Percentiles rank a stretch among this genome's conserved stretches.
Conservation (phyloP, 163 green algal genomes). For the Scenedesmus sp. region DNA sequence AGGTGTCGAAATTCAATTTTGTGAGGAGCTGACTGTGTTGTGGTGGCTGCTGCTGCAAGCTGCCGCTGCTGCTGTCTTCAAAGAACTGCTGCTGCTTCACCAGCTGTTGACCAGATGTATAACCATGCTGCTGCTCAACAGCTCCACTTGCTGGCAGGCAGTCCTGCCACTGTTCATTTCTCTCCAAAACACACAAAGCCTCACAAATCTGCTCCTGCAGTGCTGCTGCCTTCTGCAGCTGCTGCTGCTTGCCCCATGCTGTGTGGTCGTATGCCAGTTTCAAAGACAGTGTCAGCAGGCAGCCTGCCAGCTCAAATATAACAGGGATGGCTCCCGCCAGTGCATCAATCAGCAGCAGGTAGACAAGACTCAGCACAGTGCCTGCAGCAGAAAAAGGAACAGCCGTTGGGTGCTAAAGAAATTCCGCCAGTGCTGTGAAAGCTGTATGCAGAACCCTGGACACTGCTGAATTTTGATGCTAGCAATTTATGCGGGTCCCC, state of each 20-base stretch:
- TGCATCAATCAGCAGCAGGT: constrained; percentile 22
- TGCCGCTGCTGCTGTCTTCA: constrained; percentile 5
- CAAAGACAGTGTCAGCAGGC: constrained; percentile 15
- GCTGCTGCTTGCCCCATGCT: constrained; percentile 14
- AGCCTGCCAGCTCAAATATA: constrained; percentile 20
- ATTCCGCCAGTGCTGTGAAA: too few relatives aligned
- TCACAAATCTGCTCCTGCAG: constrained; percentile 9
- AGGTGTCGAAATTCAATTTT: not conserved
- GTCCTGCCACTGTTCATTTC: not conserved
- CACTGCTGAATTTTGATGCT: too few relatives aligned
- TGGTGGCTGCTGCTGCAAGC: not conserved
- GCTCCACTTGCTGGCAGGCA: not conserved
- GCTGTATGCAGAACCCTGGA: too few relatives aligned
- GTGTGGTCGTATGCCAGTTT: constrained; percentile 36
- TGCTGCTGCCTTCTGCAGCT: not conserved
- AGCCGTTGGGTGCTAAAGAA: too few relatives aligned
- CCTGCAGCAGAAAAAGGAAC: not conserved
- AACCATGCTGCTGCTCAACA: not conserved
- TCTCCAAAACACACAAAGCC: not conserved
- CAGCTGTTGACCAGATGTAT: not conserved
- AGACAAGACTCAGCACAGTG: constrained; percentile 15
- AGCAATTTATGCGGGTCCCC: too few relatives aligned
- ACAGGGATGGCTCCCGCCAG: constrained; percentile 24
- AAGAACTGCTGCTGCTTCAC: not conserved
- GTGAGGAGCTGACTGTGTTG: not conserved